Percentiles rank a stretch among this genome's conserved stretches.
phyloP scores from a whole-genome alignment of 768 basidiomycete species.

The Podaxis sp. region DNA sequence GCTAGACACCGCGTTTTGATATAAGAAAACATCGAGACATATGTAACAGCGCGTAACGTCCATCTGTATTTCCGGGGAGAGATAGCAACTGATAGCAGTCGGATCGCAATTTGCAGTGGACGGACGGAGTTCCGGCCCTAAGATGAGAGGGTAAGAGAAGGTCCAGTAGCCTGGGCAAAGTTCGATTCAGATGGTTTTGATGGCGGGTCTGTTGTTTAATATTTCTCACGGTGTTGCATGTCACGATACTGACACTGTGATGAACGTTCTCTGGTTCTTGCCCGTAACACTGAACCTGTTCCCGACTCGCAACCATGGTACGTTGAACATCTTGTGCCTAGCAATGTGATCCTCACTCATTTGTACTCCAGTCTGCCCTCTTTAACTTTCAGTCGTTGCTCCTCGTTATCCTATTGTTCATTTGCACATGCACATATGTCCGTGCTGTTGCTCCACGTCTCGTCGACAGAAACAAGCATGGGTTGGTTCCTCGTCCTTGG shows the following conservation, averaged over 20 bases:
- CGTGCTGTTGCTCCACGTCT: conserved; percentile 86
- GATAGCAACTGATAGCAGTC: no score
- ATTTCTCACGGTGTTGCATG: conserved; percentile 6
- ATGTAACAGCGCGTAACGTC: no score
- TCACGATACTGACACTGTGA: conserved; percentile 6
- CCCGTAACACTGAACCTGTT: neutral
- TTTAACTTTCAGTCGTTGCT: conserved; percentile 98
- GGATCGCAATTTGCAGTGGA: no score
- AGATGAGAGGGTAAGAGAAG: no score
- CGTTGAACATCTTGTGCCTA: neutral
- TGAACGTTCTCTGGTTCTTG: neutral
- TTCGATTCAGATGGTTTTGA: neutral
- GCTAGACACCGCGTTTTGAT: neutral
- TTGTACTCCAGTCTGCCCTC: conserved; percentile 62
- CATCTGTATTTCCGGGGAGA: no score
- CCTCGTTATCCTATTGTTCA: conserved; percentile 86
- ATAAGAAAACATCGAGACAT: neutral
- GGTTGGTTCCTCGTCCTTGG: conserved; percentile 46
- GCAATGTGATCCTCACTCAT: neutral
- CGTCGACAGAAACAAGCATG: conserved; percentile 91
- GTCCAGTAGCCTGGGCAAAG: neutral
- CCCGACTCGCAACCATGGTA: conserved; percentile 3
- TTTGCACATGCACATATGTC: conserved; percentile 97
- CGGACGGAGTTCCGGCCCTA: no score
- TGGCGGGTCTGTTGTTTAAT: neutral